Evolutionary conservation across 768 basidiomycete species (phyloP).

Genomic region (Mycena pura): DNA sequence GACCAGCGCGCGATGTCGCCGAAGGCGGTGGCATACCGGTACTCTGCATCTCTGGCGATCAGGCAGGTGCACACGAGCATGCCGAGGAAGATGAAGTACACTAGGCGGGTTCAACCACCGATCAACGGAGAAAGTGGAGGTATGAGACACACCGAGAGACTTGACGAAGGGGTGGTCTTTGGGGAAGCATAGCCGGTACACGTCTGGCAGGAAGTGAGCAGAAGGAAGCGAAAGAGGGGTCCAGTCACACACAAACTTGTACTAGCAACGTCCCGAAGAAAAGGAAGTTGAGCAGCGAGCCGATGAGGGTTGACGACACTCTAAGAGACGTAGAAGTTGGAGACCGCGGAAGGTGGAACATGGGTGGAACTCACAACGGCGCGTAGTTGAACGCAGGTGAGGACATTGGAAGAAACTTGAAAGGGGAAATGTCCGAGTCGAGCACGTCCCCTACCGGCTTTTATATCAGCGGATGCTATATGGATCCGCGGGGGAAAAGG

Average conservation of each 20-base stretch:
- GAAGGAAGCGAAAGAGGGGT: background rate
- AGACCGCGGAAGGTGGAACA: background rate
- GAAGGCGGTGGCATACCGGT: conserved; percentile 16
- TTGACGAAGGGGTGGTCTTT: conserved; percentile 8
- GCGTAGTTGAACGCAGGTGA: background rate
- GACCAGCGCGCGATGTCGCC: conserved; percentile 13
- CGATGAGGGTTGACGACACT: conserved; percentile 12
- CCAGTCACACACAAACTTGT: conserved; percentile 9
- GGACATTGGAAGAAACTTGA: too few relatives aligned
- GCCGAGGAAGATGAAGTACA: conserved; percentile 19
- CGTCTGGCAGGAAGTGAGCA: background rate
- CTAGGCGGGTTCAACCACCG: background rate
- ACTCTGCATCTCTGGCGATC: conserved; percentile 8
- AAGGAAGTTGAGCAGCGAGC: conserved; percentile 19
- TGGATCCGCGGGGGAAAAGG: too few relatives aligned
- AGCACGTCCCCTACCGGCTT: too few relatives aligned
- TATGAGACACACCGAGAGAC: conserved; percentile 1
- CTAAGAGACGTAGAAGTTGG: background rate
- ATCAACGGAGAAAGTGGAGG: background rate
- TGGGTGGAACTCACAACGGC: background rate
- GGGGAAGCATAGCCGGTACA: conserved; percentile 19
- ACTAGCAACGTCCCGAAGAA: conserved; percentile 14
- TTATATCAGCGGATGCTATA: too few relatives aligned
- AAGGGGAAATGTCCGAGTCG: too few relatives aligned
- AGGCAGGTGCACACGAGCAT: conserved; percentile 3